Percentiles rank a stretch among this genome's conserved stretches.
phyloP scores from a whole-genome alignment of 2,329 filamentous ascomycete genomes.

The Cryphonectria radicalis region DNA sequence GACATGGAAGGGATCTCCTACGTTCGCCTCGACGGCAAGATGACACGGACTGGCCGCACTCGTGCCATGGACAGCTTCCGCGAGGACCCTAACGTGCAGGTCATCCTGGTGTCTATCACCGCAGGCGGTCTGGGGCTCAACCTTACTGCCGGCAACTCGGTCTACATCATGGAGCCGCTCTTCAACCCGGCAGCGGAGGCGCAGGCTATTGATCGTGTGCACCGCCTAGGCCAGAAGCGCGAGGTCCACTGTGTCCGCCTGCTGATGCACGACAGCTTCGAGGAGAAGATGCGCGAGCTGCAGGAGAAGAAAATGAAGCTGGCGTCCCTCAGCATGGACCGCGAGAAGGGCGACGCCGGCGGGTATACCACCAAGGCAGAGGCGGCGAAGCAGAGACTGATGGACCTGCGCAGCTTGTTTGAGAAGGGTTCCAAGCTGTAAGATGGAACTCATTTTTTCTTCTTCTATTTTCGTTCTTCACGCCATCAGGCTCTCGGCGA shows the following conservation, averaged over 20 bases:
- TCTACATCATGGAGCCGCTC: slow-evolving; percentile 98
- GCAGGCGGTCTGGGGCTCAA: slow-evolving; percentile 93
- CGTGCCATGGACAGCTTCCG: slow-evolving; percentile 79
- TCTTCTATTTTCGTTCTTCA: neutral
- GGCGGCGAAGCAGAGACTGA: slow-evolving; percentile 63
- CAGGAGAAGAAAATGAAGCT: slow-evolving; percentile 93
- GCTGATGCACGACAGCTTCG: slow-evolving; percentile 89
- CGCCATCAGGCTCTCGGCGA: neutral
- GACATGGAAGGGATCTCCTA: slow-evolving; percentile 68
- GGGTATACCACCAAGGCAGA: slow-evolving; percentile 21
- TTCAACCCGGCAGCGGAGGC: slow-evolving; percentile 96
- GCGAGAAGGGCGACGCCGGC: slow-evolving; percentile 52
- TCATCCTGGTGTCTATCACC: slow-evolving; percentile 90
- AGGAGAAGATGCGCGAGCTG: slow-evolving; percentile 88
- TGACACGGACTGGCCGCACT: slow-evolving; percentile 75
- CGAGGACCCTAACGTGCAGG: slow-evolving; percentile 69
- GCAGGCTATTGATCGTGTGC: slow-evolving; percentile 92
- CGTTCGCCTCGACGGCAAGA: slow-evolving; percentile 87
- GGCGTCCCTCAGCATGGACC: slow-evolving; percentile 83
- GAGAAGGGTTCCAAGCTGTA: slow-evolving; percentile 41
- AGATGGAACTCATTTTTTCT: neutral
- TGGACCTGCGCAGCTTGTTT: slow-evolving; percentile 64
- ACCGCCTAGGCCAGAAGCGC: slow-evolving; percentile 88
- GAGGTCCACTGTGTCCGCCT: slow-evolving; percentile 85
- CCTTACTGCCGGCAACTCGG: slow-evolving; percentile 80